Evolutionary conservation across 2,329 filamentous ascomycete genomes (phyloP).

Genomic region (Plenodomus tracheiphilus): DNA sequence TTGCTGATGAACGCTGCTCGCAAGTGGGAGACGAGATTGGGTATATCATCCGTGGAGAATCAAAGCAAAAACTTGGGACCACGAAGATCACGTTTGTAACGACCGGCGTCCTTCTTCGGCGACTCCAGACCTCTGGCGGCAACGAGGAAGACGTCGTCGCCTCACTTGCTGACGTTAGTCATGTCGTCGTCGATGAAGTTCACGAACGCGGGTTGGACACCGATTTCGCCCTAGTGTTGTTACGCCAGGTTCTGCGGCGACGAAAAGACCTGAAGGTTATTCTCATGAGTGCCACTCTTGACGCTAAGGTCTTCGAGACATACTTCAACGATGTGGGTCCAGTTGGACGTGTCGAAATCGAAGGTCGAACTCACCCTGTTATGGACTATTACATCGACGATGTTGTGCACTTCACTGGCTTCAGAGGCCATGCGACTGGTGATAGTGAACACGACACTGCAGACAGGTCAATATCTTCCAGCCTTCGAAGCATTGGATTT

Average conservation of each 20-base stretch:
- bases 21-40: conserved; percentile 85
- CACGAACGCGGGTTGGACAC: conserved; percentile 95
- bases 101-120: conserved; percentile 86
- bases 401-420: conserved; percentile 77
- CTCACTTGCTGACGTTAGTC: conserved; percentile 85
- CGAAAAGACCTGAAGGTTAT: conserved; percentile 84
- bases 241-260: conserved; percentile 76
- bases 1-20: conserved; percentile 86
- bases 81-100: conserved; percentile 96
- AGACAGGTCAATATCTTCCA: conserved; percentile 48
- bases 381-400: conserved; percentile 90
- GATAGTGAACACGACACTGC: conserved; percentile 57
- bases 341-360: conserved; percentile 83
- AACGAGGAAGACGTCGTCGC: conserved; percentile 77
- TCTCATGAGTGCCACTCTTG: conserved; percentile 94
- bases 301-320: conserved; percentile 79
- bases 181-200: conserved; percentile 94
- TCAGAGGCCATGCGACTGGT: conserved; percentile 52
- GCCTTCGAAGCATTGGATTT: conserved; percentile 59
- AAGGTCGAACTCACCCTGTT: conserved; percentile 87
- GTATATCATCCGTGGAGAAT: conserved; percentile 90
- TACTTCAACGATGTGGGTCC: conserved; percentile 76
- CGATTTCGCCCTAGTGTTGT: conserved; percentile 85
- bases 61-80: conserved; percentile 66
- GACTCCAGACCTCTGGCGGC: conserved; percentile 87